These are phyloP conservation scores for Recurvomyces mirabilis DNA, from an alignment of 495 filamentous ascomycete species.

Conservation along the genomic window DNA sequence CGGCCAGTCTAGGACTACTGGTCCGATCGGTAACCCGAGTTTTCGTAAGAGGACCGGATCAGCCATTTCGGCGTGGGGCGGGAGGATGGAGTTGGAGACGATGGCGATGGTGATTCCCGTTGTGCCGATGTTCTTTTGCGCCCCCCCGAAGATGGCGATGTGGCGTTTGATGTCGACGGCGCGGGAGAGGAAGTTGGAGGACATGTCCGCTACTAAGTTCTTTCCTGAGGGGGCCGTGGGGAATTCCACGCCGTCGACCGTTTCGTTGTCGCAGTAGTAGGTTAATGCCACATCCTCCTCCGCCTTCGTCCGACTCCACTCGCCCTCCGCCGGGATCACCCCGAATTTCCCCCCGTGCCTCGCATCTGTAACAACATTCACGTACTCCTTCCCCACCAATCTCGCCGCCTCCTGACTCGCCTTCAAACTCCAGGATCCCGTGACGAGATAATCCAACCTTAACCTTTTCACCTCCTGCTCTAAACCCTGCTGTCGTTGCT, in stretches of 20 bases:
- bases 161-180: conserved; percentile 59
- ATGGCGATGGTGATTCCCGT: conserved; percentile 79
- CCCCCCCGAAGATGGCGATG: conserved; percentile 66
- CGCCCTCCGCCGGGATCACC: conserved; percentile 60
- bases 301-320: conserved; percentile 57
- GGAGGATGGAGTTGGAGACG: conserved; percentile 63
- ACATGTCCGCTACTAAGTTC: conserved; percentile 70
- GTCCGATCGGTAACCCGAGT: conserved; percentile 65
- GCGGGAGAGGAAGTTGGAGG: conserved; percentile 61
- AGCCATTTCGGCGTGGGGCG: conserved; percentile 47
- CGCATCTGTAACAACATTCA: conserved; percentile 68
- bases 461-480: conserved; percentile 45
- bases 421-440: conserved; percentile 87
- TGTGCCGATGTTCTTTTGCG: conserved; percentile 83
- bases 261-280: conserved; percentile 93
- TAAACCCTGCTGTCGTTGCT: conserved; percentile 19
- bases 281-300: conserved; percentile 55
- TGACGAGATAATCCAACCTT: conserved; percentile 80
- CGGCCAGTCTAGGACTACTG: conserved; percentile 68
- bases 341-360: conserved; percentile 75
- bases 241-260: conserved; percentile 92
- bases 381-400: conserved; percentile 61
- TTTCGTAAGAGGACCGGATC: conserved; percentile 54
- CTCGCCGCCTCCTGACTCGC: conserved; percentile 75
- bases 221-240: conserved; percentile 59